phyloP scores from a whole-genome alignment of 1,284 basidiomycete genomes.

The Ustilago cynodontis region DNA sequence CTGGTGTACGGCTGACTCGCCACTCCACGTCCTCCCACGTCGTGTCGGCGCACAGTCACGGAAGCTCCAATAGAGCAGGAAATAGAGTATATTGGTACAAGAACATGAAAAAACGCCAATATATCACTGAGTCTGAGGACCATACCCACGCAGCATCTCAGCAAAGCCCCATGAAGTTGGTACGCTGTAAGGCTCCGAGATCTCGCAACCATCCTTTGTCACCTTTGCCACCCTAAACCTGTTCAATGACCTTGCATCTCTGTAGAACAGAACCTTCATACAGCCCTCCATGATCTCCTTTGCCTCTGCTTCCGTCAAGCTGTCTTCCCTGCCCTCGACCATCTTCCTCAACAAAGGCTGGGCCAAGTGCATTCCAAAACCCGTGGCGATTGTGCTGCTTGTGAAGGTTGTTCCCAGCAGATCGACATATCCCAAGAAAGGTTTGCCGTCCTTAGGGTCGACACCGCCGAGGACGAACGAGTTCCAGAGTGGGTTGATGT shows the following conservation, averaged over 20 bases:
- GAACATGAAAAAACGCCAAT: neutral
- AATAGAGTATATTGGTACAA: slow-evolving; percentile 12
- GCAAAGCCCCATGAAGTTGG: slow-evolving; percentile 92
- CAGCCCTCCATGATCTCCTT: slow-evolving; percentile 83
- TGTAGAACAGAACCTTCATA: slow-evolving; percentile 95
- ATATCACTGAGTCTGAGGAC: slow-evolving; percentile 67
- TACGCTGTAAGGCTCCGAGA: slow-evolving; percentile 83
- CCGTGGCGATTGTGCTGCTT: slow-evolving; percentile 93
- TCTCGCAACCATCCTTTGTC: slow-evolving; percentile 80
- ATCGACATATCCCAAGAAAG: slow-evolving; percentile 86
- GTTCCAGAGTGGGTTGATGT: slow-evolving; percentile 97
- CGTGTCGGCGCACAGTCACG: no score
- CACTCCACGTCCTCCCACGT: no score
- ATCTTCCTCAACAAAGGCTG: slow-evolving; percentile 91
- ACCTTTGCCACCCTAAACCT: slow-evolving; percentile 98
- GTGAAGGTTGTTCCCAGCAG: slow-evolving; percentile 96
- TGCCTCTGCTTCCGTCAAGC: slow-evolving; percentile 84
- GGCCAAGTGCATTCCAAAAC: slow-evolving; percentile 94
- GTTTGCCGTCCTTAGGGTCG: slow-evolving; percentile 50
- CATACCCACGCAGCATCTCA: slow-evolving; percentile 82
- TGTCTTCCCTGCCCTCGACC: slow-evolving; percentile 83
- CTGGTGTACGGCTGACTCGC: no score
- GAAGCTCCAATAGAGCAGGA: no score
- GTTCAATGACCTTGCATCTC: slow-evolving; percentile 94
- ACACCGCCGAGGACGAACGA: slow-evolving; percentile 84